Evolutionary conservation across 2,329 filamentous ascomycete species (phyloP).

Genomic region (Phialemoniopsis sp.): DNA sequence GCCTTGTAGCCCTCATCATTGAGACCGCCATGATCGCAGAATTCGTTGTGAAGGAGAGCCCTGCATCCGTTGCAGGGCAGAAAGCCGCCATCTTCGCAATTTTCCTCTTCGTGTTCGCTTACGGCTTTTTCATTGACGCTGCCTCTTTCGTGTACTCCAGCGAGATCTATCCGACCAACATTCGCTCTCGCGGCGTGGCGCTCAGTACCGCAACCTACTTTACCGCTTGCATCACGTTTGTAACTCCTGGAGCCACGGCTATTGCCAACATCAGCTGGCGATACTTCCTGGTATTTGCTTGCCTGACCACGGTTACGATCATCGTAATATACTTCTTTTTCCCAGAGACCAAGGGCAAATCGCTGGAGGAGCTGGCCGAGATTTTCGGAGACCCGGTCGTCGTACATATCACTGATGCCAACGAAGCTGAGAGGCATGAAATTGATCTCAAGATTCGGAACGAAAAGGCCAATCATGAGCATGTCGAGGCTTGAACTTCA

Average conservation of each 20-base stretch:
- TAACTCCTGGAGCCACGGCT: conserved; percentile 9
- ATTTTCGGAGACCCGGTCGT: conserved; percentile 10
- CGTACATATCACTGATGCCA: conserved; percentile 3
- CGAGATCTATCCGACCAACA: conserved; percentile 6
- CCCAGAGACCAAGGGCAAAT: conserved; percentile 5
- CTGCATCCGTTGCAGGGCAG: background rate
- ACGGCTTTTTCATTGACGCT: conserved; percentile 4
- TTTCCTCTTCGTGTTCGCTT: conserved; percentile 5
- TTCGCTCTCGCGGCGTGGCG: conserved; percentile 5
- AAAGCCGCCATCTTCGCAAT: conserved; percentile 6
- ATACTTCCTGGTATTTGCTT: conserved; percentile 9
- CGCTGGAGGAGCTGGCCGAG: conserved; percentile 13
- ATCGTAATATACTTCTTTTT: conserved; percentile 3
- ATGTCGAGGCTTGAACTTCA: no score
- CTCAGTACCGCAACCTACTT: conserved; percentile 5
- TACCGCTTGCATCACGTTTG: conserved; percentile 9
- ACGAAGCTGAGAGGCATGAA: no score
- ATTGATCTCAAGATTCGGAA: no score
- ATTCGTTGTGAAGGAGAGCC: conserved; percentile 2
- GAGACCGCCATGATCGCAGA: conserved; percentile 5
- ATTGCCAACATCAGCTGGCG: conserved; percentile 6
- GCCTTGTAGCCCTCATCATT: conserved; percentile 3
- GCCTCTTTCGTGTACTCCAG: conserved; percentile 6
- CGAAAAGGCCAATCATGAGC: no score
- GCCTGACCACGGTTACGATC: conserved; percentile 1